Conservation (phyloP, 768 basidiomycete species). For the Tylopilus balloui region DNA sequence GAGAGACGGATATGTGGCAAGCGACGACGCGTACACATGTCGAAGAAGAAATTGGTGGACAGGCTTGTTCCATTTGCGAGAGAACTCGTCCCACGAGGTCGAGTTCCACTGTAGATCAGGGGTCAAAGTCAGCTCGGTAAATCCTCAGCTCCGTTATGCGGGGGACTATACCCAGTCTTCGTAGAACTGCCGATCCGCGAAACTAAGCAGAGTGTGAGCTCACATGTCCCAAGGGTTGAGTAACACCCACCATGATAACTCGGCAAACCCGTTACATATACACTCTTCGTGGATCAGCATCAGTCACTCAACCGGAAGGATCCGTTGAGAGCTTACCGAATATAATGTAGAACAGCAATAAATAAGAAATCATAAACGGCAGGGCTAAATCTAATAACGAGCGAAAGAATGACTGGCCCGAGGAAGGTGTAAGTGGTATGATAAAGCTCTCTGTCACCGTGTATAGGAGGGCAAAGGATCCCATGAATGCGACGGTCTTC, state of each 20-base stretch:
- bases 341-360: slow-evolving; percentile 81
- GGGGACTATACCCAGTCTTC: slow-evolving; percentile 77
- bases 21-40: slow-evolving; percentile 91
- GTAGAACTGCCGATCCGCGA: slow-evolving; percentile 97
- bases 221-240: not conserved
- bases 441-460: slow-evolving; percentile 94
- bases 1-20: slow-evolving; percentile 63
- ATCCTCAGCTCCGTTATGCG: not conserved
- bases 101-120: slow-evolving; percentile 77
- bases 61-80: slow-evolving; percentile 98
- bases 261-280: slow-evolving; percentile 94
- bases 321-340: slow-evolving; percentile 49
- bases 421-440: slow-evolving; percentile 69
- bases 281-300: slow-evolving; percentile 54
- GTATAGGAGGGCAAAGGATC: slow-evolving; percentile 91
- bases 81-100: slow-evolving; percentile 94
- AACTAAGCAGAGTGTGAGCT: slow-evolving; percentile 43
- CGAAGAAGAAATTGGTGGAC: slow-evolving; percentile 91
- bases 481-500: slow-evolving; percentile 81
- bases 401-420: slow-evolving; percentile 66
- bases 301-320: not conserved
- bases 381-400: slow-evolving; percentile 82
- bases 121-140: not conserved
- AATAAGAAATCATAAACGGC: slow-evolving; percentile 91
- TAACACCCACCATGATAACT: slow-evolving; percentile 73